phyloP scores from a whole-genome alignment of 2,329 filamentous ascomycete species.

The Dactylellina drechsleri region DNA sequence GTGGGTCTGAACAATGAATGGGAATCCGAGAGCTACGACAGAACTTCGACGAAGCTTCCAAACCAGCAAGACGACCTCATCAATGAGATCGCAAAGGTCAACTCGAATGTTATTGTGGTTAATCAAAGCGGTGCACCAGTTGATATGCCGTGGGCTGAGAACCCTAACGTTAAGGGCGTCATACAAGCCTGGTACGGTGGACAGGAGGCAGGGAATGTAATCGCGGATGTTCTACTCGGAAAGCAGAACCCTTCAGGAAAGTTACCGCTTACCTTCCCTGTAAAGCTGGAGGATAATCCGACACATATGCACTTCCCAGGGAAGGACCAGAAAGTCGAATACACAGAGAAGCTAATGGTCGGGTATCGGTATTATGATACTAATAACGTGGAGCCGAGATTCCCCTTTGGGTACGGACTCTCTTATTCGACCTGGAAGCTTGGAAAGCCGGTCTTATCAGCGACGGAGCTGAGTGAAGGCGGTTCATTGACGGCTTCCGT shows the following conservation, averaged over 20 bases:
- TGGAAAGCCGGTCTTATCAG: conserved; percentile 66
- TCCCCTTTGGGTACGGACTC: conserved; percentile 74
- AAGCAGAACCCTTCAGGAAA: conserved; percentile 75
- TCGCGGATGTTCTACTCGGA: conserved; percentile 74
- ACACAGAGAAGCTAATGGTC: conserved; percentile 78
- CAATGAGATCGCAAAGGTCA: conserved; percentile 71
- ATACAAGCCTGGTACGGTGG: conserved; percentile 75
- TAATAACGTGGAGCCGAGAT: conserved; percentile 69
- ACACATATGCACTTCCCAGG: conserved; percentile 77
- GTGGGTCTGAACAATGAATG: conserved; percentile 78
- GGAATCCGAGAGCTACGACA: conserved; percentile 79
- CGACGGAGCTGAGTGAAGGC: conserved; percentile 67
- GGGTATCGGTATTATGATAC: conserved; percentile 77
- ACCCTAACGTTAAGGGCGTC: conserved; percentile 69
- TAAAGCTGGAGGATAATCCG: conserved; percentile 73
- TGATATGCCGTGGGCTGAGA: conserved; percentile 74
- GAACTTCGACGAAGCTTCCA: conserved; percentile 71
- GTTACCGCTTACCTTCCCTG: conserved; percentile 76
- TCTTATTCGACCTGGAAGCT: conserved; percentile 74
- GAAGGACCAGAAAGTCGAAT: conserved; percentile 74
- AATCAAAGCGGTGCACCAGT: conserved; percentile 70
- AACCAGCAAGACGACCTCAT: conserved; percentile 70
- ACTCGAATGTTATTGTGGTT: conserved; percentile 73
- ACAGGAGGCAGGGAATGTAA: conserved; percentile 75
- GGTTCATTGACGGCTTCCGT: conserved; percentile 62